phyloP scores from a whole-genome alignment of 805 yeast genomes.

The Novakomyces olei region DNA sequence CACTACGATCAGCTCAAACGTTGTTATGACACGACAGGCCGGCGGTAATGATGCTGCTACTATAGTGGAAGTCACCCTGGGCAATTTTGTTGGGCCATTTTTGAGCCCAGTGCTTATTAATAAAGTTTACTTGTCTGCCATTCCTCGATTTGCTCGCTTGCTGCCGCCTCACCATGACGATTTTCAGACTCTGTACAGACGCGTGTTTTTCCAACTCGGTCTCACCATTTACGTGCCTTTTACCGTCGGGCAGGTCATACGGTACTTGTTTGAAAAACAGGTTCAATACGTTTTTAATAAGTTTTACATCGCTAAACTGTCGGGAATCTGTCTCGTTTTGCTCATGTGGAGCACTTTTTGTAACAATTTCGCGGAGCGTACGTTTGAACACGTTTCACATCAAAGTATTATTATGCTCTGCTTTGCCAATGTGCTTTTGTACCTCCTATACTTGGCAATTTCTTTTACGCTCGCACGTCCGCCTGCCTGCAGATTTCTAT shows the following conservation, averaged over 20 bases:
- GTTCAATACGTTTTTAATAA: slow-evolving; percentile 36
- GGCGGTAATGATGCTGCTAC: slow-evolving; percentile 64
- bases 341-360: slow-evolving; percentile 31
- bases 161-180: slow-evolving; percentile 16
- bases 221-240: slow-evolving; percentile 64
- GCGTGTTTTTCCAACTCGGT: slow-evolving; percentile 77
- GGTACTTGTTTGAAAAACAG: slow-evolving; percentile 44
- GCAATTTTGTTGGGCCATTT: slow-evolving; percentile 69
- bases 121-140: slow-evolving; percentile 55
- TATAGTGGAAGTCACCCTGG: slow-evolving; percentile 65
- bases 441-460: slow-evolving; percentile 48
- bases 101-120: slow-evolving; percentile 63
- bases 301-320: slow-evolving; percentile 46
- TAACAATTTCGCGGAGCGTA: slow-evolving; percentile 53
- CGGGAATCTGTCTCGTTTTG: slow-evolving; percentile 55
- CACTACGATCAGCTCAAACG: slow-evolving; percentile 79
- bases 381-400: slow-evolving; percentile 49
- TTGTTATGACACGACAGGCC: slow-evolving; percentile 74
- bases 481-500: background rate
- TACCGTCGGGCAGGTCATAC: slow-evolving; percentile 70
- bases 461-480: slow-evolving; percentile 35
- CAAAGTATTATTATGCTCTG: slow-evolving; percentile 53
- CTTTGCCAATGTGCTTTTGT: slow-evolving; percentile 64
- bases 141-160: slow-evolving; percentile 36
- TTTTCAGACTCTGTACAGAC: slow-evolving; percentile 47